phyloP scores from a whole-genome alignment of 2,329 filamentous ascomycete genomes.

The Neofusicoccum sp. region DNA sequence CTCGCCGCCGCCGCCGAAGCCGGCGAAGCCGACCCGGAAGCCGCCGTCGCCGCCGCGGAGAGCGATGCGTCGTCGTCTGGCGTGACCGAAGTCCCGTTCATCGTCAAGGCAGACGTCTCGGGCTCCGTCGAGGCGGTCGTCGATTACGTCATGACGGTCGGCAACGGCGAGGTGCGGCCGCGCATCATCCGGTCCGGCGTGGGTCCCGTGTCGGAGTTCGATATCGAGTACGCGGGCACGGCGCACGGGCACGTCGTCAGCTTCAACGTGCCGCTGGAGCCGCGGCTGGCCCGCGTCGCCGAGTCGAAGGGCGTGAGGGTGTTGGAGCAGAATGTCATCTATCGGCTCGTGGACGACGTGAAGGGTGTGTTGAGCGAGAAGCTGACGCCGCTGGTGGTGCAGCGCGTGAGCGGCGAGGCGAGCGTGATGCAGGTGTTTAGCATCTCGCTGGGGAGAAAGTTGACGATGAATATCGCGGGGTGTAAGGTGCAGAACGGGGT shows the following conservation, averaged over 20 bases:
- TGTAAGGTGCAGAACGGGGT: conserved; percentile 83
- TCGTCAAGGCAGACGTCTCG: conserved; percentile 89
- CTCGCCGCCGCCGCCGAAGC: conserved; percentile 30
- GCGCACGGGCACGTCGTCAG: conserved; percentile 78
- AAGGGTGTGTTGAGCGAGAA: conserved; percentile 68
- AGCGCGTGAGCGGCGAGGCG: conserved; percentile 81
- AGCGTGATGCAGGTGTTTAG: conserved; percentile 82
- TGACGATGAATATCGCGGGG: conserved; percentile 77
- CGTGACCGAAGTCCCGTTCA: conserved; percentile 70
- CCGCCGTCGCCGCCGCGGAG: conserved; percentile 43
- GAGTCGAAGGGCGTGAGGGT: conserved; percentile 73
- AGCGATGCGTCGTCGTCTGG: conserved; percentile 37
- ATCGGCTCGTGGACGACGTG: conserved; percentile 75
- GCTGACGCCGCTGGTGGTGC: conserved; percentile 66
- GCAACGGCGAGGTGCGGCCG: conserved; percentile 80
- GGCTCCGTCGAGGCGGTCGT: conserved; percentile 91
- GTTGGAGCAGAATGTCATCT: conserved; percentile 85
- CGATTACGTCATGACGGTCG: conserved; percentile 74
- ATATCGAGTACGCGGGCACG: conserved; percentile 82
- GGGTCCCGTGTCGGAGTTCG: conserved; percentile 79
- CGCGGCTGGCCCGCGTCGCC: conserved; percentile 69
- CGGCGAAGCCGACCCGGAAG: conserved; percentile 30
- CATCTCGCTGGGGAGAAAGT: conserved; percentile 74
- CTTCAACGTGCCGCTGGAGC: conserved; percentile 77
- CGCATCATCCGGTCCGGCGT: conserved; percentile 76